Base-by-base conservation (phyloP, 1,139 yeast species). In the Saccharomyces hybrid region DNA sequence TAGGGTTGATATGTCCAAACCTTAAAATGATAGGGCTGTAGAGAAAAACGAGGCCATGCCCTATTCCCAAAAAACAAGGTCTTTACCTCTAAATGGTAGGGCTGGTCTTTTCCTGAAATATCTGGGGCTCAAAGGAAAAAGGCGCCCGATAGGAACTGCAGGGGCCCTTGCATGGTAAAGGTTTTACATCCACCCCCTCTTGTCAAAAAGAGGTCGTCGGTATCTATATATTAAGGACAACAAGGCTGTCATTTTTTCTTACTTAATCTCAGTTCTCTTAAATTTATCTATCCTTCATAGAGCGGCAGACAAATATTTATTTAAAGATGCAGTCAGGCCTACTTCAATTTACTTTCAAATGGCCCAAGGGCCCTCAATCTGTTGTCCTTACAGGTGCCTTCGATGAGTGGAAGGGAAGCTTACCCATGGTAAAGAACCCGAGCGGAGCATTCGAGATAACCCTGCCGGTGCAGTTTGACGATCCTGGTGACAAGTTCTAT, bases 351-450 rank as follows among this genome's bases (percentile, higher is more conserved):
- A 61, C 62, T 14, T 67, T 69, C 53, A 61, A 55, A 28, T 68
- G 90, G 91, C 89, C 89, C 31, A 69, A 79, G 34, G 90, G 90
- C 58, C 89, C 93, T n/a, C 58, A 75, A 50, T 82, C 81, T 50
- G 93, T 87, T 55, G 75, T 81, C 58, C 83, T 87, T 57, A 85
- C 93, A 29, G 96, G 95, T 59, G 78, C 84, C 51, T 86, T 87
- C 70, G 93, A 86, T 69, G 74, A 82, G 63, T 87, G 96, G 96
- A 68, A 79, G 48, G 78, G 84, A 60, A 70, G 82, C 0, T 73
- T 79, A 55, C 81, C 80, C 44, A 74, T 86, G 59, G 81, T 82
- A 50, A 80, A 84, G 66, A 80, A 80, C 59, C 69, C 80, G 2
- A 79, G 78, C 61, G 90, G 88, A 8, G 75, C 80, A 4, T 85